Conservation (phyloP, 106 monocot species). For the Platanthera zijinensis region DNA sequence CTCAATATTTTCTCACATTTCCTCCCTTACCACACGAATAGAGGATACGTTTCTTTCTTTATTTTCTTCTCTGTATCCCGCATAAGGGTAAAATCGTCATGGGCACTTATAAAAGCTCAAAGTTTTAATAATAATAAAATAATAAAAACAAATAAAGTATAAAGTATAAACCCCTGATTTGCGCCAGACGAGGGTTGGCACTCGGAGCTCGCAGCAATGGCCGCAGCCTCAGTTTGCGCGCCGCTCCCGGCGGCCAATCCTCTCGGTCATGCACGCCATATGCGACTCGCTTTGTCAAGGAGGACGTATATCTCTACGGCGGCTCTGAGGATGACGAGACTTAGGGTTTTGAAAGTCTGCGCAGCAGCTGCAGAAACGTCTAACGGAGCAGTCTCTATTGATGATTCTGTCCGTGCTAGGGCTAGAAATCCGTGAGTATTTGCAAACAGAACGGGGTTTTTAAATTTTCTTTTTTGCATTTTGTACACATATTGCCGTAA, state of each 20-base stretch:
- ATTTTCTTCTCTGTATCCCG: no score
- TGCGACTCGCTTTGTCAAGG: not conserved
- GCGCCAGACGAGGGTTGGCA: no score
- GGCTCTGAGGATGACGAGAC: not conserved
- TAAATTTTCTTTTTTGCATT: not conserved
- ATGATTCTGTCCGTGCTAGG: conserved; percentile 7
- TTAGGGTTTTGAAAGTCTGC: conserved; percentile 1
- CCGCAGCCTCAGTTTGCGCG: not conserved
- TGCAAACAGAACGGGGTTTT: not conserved
- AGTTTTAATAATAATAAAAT: no score
- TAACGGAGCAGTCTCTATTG: not conserved
- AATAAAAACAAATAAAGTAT: no score
- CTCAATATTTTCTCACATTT: no score
- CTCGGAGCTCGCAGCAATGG: not conserved
- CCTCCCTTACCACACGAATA: no score
- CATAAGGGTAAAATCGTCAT: no score
- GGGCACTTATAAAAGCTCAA: no score
- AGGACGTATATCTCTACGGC: not conserved
- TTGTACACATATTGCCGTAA: not conserved
- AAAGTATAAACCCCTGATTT: no score
- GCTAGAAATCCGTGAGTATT: conserved; percentile 8
- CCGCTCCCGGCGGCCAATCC: not conserved
- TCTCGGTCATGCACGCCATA: not conserved
- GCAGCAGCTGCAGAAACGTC: not conserved
- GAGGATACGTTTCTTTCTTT: no score